phyloP scores from a whole-genome alignment of 1,284 basidiomycete species.

The Porodaedalea pini region DNA sequence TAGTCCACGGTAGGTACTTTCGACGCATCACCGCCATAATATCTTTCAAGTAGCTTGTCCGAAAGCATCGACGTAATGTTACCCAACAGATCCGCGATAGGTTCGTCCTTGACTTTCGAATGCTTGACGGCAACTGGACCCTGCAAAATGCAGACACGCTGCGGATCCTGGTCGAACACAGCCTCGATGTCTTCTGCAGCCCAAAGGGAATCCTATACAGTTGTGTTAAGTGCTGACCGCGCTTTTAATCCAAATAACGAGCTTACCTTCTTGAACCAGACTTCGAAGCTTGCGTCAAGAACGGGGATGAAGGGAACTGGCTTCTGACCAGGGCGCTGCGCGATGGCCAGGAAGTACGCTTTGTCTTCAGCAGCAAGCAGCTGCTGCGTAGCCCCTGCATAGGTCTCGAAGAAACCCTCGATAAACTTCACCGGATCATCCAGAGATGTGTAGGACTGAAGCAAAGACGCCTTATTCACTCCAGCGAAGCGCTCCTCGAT shows the following conservation, averaged over 20 bases:
- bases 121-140: conserved; percentile 94
- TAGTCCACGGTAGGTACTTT: conserved; percentile 86
- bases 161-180: conserved; percentile 96
- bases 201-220: conserved; percentile 88
- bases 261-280: conserved; percentile 96
- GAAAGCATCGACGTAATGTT: conserved; percentile 81
- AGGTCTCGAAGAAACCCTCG: conserved; percentile 80
- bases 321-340: conserved; percentile 95
- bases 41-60: conserved; percentile 75
- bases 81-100: conserved; percentile 88
- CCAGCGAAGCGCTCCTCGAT: conserved; percentile 98
- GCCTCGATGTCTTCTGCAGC: conserved; percentile 98
- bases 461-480: conserved; percentile 83
- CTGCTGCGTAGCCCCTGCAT: conserved; percentile 80
- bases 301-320: conserved; percentile 99
- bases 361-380: conserved; percentile 94
- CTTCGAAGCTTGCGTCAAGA: conserved; percentile 88
- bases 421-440: conserved; percentile 82
- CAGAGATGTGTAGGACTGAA: conserved; percentile 87
- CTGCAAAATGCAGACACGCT: conserved; percentile 96
- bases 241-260: background rate
- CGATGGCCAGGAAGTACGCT: conserved; percentile 92
- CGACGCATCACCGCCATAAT: conserved; percentile 76
- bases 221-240: background rate
- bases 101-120: conserved; percentile 86